Evolutionary conservation across 2,329 filamentous ascomycete genomes (phyloP), one percentile per base, ranked within the genome.

Genomic region (Immersiporthe knoxdaviesiana): DNA sequence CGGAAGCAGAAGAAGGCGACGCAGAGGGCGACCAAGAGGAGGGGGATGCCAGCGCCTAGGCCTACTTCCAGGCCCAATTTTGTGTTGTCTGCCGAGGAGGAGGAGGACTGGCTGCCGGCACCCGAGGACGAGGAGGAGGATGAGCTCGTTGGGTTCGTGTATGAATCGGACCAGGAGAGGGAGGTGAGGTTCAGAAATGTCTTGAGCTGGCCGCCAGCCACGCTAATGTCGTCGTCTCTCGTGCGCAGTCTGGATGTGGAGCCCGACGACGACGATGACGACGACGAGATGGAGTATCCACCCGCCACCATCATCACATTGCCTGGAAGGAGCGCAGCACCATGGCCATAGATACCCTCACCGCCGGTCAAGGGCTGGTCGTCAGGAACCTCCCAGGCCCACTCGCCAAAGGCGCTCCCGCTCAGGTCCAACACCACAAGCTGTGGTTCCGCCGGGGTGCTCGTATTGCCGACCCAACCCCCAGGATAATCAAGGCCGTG

Each of bases 381-480:
- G 0, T 81, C 75, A 0, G 92, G 92, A 0, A 91, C 81, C 1
- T 81, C 83, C 92, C 92, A 96, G 71, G 83, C 80, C 92, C 92
- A 95, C 41, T 87, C 83, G 11, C 90, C 91, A 76, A 92, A 96
- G 18, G 39, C 64, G 4, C 90, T 90, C 70, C 90, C 86, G 8
- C 91, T 92, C 68, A 97, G 84, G 69, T 92, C 84, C 3, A 98
- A 82, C 3, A 97, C 80, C 0, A 88, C 92, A 35, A 98, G 83
- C 76, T 97, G 93, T 1, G 96, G 96, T 39, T 90, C 84, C 0
- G 96, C 96, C 1, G 94, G 87, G 41, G 89, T 91, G 11, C 82
- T 85, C 0, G 91, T 84, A 75, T 97, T 90, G 3, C 94, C 95
- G 5, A 97, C 93, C 96, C 96, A 99, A 1, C 96, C 96, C 96